Evolutionary conservation across 305 asterid species (phyloP), one percentile per base, ranked within the genome.

Genomic region (Fraxinus floribunda): DNA sequence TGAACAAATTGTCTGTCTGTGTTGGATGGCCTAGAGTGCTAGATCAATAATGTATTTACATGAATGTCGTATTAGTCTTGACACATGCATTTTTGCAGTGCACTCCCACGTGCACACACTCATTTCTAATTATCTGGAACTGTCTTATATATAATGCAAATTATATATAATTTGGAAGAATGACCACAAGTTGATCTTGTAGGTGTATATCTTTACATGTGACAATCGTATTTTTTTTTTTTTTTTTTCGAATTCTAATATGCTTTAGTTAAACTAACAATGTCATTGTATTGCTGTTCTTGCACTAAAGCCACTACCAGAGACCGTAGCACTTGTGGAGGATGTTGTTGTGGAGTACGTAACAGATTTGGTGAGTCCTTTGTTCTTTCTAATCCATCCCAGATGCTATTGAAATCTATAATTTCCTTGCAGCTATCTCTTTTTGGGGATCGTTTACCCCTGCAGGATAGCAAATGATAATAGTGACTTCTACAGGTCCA

Each of bases 311-410:
- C 98, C 97, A 24, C 94, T 93, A 82, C 98, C 97, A 0, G 99
- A 95, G 87, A 95, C 99, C 11, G 90, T 95, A 68, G 72, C 93
- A 16, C 97, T 95, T 66, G 93, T 93, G 83, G 99, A 95, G 86
- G 99, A 95, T 84, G 92, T 95, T 71, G 99, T 93, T 78, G 94
- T 94, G 84, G 98, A 95, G 85, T 95, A 95, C 83, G 95, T 94
- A 82, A 92, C 96, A 3, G 97, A 94, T 81, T 84, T 93, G 97
- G 99, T 84, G 89, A 86, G 91, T 75, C 55, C 13, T 72, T 77
- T 22, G 46, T 38, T 73, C 70, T 20, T 60, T 60, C 11, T 60
- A 10, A 60, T 20, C 70, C 9, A 20, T 60, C 70, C 26, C 13
- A 5, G 3, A 60, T 18, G 70, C 11, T 60, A 7, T 2, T 60